Evolutionary conservation across 495 filamentous ascomycete species (phyloP), one percentile per base, ranked within the genome.

Genomic region (Penicillium goetzii): DNA sequence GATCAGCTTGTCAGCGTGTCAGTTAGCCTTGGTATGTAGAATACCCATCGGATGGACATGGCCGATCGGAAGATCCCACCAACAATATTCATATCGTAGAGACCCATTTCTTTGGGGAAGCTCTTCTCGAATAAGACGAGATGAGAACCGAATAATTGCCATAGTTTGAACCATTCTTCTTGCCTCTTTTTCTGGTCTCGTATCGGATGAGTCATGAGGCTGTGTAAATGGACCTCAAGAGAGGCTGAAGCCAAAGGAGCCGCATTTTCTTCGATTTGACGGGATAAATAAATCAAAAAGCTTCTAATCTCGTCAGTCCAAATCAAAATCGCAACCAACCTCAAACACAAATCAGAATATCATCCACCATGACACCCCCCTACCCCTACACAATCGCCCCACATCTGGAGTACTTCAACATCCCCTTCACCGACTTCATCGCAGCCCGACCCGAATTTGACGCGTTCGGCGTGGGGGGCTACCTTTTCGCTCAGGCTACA

Each of bases 341-440:
- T 36, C 36, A 14, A 12, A 21, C 30, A 15, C 3, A 53, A 25
- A 53, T 30, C 5, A 28, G 25, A 25, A 11, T 10, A 36, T 21
- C 4, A 53, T 23, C 25, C 36, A 23, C 57, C 49, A 68, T 68
- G 66, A 51, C 62, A 7, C 40, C n/a, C 10, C 52, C 67, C 54
- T 81, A 73, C 10, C 52, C 67, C 54, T 81, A 73, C 65, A 74
- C 72, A 0, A 56, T 78, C 53, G 71, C 81, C 1, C 62, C 78
- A 11, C 71, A 81, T 55, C 75, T 86, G 32, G 32, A 62, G 17
- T 68, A 74, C 36, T 77, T 77, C 66, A 71, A 72, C 17, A 41
- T 79, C 30, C 74, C 80, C 12, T 68, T 79, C 43, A 51, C 68
- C 10, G 57, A 68, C 12, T 79, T 84, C 50, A 61, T 69, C 10